Conservation (phyloP, 2,329 filamentous ascomycete genomes). For the Aaosphaeria arxii region DNA sequence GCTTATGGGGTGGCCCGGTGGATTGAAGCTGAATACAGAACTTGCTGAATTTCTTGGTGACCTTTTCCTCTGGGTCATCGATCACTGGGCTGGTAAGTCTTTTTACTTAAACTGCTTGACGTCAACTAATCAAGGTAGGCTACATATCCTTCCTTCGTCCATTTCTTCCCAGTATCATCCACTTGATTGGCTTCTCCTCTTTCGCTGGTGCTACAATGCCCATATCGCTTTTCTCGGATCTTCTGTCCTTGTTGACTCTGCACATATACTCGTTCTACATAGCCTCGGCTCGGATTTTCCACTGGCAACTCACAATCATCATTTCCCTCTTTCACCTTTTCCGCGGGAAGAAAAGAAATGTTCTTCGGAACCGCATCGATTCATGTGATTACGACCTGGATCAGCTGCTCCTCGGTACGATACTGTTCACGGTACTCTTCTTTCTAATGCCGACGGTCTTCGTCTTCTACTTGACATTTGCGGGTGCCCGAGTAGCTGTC, state of each 20-base stretch:
- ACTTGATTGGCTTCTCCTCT: conserved; percentile 88
- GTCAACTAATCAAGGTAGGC: conserved; percentile 45
- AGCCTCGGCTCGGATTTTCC: conserved; percentile 92
- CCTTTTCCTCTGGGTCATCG: conserved; percentile 96
- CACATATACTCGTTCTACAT: conserved; percentile 99
- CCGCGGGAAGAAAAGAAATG: conserved; percentile 95
- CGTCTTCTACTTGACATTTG: conserved; percentile 97
- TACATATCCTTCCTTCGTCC: conserved; percentile 77
- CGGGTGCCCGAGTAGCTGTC: conserved; percentile 88
- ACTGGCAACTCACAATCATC: conserved; percentile 97
- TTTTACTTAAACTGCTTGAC: background rate
- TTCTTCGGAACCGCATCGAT: conserved; percentile 94
- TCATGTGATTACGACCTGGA: conserved; percentile 98
- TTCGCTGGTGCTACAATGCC: conserved; percentile 97
- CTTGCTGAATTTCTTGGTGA: conserved; percentile 92
- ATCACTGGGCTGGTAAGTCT: conserved; percentile 83
- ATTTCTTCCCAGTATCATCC: conserved; percentile 79
- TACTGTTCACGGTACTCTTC: conserved; percentile 91
- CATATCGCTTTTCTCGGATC: conserved; percentile 90
- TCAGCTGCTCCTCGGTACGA: conserved; percentile 92
- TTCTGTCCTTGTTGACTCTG: conserved; percentile 84
- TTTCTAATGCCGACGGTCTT: conserved; percentile 92
- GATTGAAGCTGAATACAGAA: conserved; percentile 91
- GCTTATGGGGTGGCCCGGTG: conserved; percentile 94
- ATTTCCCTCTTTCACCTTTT: conserved; percentile 98